Evolutionary conservation across 2,329 filamentous ascomycete species (phyloP).

Genomic region (Trematosphaeria pertusa): DNA sequence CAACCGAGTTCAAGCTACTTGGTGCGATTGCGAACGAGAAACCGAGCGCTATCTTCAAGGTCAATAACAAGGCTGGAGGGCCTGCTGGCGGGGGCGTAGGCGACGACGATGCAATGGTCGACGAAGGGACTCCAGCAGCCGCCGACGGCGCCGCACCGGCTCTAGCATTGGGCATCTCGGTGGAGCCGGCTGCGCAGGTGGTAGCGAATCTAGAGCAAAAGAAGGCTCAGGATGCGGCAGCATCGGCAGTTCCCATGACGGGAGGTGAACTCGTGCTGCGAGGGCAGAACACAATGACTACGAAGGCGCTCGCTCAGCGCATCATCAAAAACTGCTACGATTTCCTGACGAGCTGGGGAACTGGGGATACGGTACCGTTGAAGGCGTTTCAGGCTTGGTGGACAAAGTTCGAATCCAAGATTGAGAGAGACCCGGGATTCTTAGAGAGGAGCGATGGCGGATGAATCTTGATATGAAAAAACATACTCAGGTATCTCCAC

Average conservation of each 20-base stretch:
- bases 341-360: conserved; percentile 87
- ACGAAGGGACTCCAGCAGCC: conserved; percentile 41
- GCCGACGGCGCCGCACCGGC: conserved; percentile 22
- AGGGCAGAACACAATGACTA: conserved; percentile 60
- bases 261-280: conserved; percentile 46
- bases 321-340: conserved; percentile 99
- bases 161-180: conserved; percentile 78
- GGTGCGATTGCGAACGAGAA: conserved; percentile 90
- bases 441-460: conserved; percentile 72
- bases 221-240: conserved; percentile 50
- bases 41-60: conserved; percentile 88
- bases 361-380: conserved; percentile 84
- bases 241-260: conserved; percentile 29
- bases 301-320: conserved; percentile 82
- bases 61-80: conserved; percentile 55
- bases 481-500: background rate
- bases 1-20: conserved; percentile 77
- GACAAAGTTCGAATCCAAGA: conserved; percentile 89
- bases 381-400: conserved; percentile 98
- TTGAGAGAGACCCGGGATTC: conserved; percentile 87
- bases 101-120: conserved; percentile 58
- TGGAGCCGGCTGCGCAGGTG: conserved; percentile 79
- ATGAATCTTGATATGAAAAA: conserved; percentile 25
- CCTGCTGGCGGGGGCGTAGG: conserved; percentile 48
- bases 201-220: conserved; percentile 71